A percentile compares a stretch with the other conserved stretches of the same genome.
Evolutionary conservation across 257 asterid species (phyloP).

Genomic region (Jacaranda copaia): DNA sequence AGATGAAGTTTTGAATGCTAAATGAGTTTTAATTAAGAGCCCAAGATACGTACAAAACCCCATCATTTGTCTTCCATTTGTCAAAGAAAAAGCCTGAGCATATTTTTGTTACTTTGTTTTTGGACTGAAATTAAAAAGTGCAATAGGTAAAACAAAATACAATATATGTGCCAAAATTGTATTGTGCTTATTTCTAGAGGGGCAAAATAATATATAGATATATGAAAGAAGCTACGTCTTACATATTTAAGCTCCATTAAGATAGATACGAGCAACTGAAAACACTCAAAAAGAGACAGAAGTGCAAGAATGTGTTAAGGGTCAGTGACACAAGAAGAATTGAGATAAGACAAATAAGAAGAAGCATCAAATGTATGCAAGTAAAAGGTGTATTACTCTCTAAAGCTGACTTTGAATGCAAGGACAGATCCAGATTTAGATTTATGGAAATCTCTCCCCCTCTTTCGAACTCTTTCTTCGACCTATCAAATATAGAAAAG

Average conservation of each 20-base stretch:
- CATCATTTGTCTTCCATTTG: background rate
- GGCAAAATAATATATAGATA: background rate
- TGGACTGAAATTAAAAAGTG: background rate
- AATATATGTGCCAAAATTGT: background rate
- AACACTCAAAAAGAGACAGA: background rate
- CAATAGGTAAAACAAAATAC: background rate
- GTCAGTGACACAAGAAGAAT: background rate
- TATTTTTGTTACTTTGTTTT: background rate
- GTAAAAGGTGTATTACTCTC: conserved; percentile 73
- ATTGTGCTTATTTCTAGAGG: background rate
- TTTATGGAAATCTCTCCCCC: conserved; percentile 75
- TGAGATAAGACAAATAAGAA: conserved; percentile 27
- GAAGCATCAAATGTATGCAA: conserved; percentile 25
- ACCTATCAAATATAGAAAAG: conserved; percentile 57
- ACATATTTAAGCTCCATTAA: background rate
- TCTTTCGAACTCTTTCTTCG: conserved; percentile 90
- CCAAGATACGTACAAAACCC: background rate
- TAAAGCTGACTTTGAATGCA: conserved; percentile 98
- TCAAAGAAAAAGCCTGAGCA: background rate
- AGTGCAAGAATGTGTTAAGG: background rate
- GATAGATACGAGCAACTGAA: conserved; percentile 11
- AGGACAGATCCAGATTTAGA: conserved; percentile 93
- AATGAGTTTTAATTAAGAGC: background rate
- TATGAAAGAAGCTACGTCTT: background rate
- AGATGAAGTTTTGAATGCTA: background rate